Evolutionary conservation across 306 rosid species (phyloP).

Genomic region (Inga oerstediana): DNA sequence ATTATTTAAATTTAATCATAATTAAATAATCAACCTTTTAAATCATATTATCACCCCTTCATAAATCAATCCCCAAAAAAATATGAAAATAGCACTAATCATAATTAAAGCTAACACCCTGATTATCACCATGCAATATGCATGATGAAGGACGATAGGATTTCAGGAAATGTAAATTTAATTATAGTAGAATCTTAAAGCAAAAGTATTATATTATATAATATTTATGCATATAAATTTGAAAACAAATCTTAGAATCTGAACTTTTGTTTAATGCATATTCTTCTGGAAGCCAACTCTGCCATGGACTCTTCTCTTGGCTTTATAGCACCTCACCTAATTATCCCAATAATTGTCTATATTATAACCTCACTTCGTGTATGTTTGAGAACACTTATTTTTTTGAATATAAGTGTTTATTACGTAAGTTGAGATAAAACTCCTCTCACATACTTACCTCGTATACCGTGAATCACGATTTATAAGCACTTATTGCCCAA

Average conservation of each 20-base stretch:
- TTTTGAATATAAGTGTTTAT: no score
- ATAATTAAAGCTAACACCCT: neutral
- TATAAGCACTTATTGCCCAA: no score
- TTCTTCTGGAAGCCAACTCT: conserved; percentile 35
- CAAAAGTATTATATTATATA: neutral
- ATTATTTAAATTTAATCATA: no score
- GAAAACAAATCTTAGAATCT: conserved; percentile 11
- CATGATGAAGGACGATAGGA: neutral
- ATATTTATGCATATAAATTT: neutral
- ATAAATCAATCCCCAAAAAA: neutral
- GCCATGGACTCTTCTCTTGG: conserved; percentile 30
- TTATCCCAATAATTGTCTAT: conserved; percentile 21
- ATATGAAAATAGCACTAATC: neutral
- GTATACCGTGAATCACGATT: no score
- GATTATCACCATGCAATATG: neutral
- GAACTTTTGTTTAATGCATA: conserved; percentile 23
- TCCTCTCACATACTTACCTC: no score
- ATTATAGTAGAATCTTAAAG: neutral
- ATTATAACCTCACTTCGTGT: conserved; percentile 15
- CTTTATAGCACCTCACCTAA: conserved; percentile 34
- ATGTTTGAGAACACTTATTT: no score
- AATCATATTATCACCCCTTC: no score
- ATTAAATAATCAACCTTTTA: no score
- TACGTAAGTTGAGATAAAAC: no score
- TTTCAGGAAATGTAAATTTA: neutral